Conservation (phyloP, 768 basidiomycete genomes). For the Gymnopilus junonius region DNA sequence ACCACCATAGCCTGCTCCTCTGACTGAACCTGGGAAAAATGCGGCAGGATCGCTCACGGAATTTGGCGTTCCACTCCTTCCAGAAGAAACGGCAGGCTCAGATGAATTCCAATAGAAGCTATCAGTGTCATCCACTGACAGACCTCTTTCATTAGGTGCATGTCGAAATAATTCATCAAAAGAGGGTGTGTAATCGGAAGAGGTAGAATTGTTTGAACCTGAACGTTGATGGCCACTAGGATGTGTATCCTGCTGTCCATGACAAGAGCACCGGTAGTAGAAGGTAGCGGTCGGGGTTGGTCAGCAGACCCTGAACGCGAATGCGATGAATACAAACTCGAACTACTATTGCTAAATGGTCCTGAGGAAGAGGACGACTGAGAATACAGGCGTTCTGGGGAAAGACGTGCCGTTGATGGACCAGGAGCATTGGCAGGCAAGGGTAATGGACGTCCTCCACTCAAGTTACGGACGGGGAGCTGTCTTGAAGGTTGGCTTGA, state of each 20-base stretch:
- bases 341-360: background rate
- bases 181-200: background rate
- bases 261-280: background rate
- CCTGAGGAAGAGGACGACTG: no score
- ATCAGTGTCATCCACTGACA: conserved; percentile 17
- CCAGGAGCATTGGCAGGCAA: background rate
- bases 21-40: conserved; percentile 41
- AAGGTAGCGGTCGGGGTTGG: background rate
- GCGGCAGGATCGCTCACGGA: conserved; percentile 28
- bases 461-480: background rate
- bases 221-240: background rate
- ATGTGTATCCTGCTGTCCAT: background rate
- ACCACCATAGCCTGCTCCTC: conserved; percentile 36
- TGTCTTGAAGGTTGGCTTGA: background rate
- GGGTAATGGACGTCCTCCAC: background rate
- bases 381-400: background rate
- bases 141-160: conserved; percentile 11
- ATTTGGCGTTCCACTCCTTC: conserved; percentile 17
- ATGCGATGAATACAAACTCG: background rate
- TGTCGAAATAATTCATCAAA: conserved; percentile 1
- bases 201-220: conserved; percentile 7
- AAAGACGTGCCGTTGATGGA: background rate
- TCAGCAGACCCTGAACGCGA: background rate
- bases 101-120: conserved; percentile 15
- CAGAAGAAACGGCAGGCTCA: conserved; percentile 5